phyloP scores from a whole-genome alignment of 2,329 filamentous ascomycete genomes.

The Colletotrichum cordylinicola region DNA sequence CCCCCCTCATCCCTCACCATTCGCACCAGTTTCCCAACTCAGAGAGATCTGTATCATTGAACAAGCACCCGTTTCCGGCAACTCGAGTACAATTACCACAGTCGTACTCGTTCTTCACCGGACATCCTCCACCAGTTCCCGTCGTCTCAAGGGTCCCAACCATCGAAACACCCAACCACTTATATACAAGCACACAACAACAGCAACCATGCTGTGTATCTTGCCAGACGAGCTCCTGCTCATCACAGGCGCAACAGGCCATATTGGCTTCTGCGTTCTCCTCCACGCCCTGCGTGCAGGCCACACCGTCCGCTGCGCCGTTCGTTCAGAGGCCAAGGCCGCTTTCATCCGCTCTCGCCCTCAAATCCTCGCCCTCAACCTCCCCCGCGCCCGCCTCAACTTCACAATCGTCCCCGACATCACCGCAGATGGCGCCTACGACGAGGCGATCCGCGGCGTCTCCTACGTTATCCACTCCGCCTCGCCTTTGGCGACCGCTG shows the following conservation, averaged over 20 bases:
- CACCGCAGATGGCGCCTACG: slow-evolving; percentile 40
- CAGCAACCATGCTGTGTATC: slow-evolving; percentile 12
- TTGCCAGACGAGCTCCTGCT: slow-evolving; percentile 24
- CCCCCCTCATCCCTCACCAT: background rate
- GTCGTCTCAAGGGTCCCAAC: background rate
- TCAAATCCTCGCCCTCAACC: slow-evolving; percentile 20
- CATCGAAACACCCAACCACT: background rate
- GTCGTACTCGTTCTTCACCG: background rate
- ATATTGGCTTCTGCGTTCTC: slow-evolving; percentile 35
- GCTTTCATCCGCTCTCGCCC: slow-evolving; percentile 14
- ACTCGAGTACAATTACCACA: background rate
- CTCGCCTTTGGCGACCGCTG: slow-evolving; percentile 29
- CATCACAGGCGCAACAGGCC: slow-evolving; percentile 35
- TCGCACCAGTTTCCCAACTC: background rate
- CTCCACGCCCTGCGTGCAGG: slow-evolving; percentile 29
- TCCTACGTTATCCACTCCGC: slow-evolving; percentile 40
- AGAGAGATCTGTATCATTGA: background rate
- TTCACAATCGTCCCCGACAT: slow-evolving; percentile 43
- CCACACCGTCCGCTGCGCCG: slow-evolving; percentile 34
- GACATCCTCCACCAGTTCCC: background rate
- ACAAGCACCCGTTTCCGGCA: background rate
- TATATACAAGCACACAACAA: background rate
- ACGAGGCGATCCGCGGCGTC: slow-evolving; percentile 46
- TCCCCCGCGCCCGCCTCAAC: slow-evolving; percentile 25
- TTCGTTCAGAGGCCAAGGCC: slow-evolving; percentile 29